A percentile compares a stretch with the other conserved stretches of the same genome.
These are phyloP conservation scores for Panaeolus cyanescens DNA, from an alignment of 768 basidiomycete species.

Conservation along the genomic window DNA sequence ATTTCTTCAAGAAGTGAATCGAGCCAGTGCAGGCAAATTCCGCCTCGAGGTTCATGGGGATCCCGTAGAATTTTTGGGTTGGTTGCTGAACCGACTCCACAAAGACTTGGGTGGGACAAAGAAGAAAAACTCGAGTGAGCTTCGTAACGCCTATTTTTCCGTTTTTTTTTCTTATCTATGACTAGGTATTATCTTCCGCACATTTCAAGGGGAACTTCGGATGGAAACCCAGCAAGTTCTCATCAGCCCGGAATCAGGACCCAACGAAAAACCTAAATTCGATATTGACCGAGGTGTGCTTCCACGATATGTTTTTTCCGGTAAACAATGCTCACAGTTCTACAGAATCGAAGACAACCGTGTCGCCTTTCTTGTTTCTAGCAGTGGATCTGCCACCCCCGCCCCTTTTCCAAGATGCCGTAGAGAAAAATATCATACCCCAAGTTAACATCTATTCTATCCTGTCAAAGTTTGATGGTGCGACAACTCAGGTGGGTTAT, in stretches of 20 bases:
- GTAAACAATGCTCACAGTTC: constrained; percentile 7
- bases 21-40: constrained; percentile 88
- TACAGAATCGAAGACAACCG: constrained; percentile 80
- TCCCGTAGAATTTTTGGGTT: constrained; percentile 93
- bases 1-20: constrained; percentile 94
- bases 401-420: constrained; percentile 94
- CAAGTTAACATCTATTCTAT: constrained; percentile 92
- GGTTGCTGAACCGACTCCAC: constrained; percentile 93
- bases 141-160: constrained; percentile 7
- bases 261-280: constrained; percentile 84
- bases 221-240: constrained; percentile 94
- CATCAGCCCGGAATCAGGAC: constrained; percentile 74
- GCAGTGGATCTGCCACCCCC: constrained; percentile 96
- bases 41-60: constrained; percentile 94
- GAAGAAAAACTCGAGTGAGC: constrained; percentile 86
- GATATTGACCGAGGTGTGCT: constrained; percentile 88
- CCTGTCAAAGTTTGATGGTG: constrained; percentile 92
- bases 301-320: constrained; percentile 9
- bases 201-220: constrained; percentile 93
- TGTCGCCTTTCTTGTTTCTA: constrained; percentile 93
- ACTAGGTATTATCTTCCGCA: constrained; percentile 85
- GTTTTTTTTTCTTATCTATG: constrained; percentile 17
- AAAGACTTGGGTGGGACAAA: constrained; percentile 94
- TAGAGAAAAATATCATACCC: constrained; percentile 98
- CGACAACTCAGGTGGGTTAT: constrained; percentile 73